phyloP scores from a whole-genome alignment of 495 filamentous ascomycete genomes.

The Penicillium paxilli region DNA sequence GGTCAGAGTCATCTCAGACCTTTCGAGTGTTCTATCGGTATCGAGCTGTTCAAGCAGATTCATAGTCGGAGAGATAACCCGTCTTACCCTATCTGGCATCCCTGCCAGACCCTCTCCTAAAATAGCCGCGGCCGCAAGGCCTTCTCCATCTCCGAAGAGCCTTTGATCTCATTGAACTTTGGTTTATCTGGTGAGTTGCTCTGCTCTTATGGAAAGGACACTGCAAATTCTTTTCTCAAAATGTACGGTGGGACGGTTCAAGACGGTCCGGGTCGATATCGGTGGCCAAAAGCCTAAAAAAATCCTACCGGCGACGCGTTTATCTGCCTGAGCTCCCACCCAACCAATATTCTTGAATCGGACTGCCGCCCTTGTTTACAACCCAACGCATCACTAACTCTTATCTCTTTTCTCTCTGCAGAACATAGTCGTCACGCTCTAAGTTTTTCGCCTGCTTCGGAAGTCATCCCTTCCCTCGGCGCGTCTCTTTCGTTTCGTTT shows the following conservation, averaged over 20 bases:
- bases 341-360: conserved; percentile 10
- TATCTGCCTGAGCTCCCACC: conserved; percentile 11
- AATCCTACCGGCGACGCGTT: conserved; percentile 23
- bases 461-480: conserved; percentile 34
- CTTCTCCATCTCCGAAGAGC: conserved; percentile 18
- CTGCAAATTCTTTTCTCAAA: background rate
- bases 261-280: background rate
- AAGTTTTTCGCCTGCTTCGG: conserved; percentile 34
- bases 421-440: conserved; percentile 43
- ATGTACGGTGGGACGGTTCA: background rate
- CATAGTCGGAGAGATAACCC: conserved; percentile 10
- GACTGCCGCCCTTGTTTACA: conserved; percentile 11
- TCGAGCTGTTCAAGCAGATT: background rate
- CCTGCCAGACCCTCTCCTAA: conserved; percentile 26
- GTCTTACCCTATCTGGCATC: conserved; percentile 23
- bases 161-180: conserved; percentile 24
- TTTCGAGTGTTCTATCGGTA: background rate
- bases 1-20: conserved; percentile 5
- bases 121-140: conserved; percentile 24
- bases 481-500: conserved; percentile 24
- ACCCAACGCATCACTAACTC: conserved; percentile 16
- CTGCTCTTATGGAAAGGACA: background rate
- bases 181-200: conserved; percentile 1
- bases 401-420: conserved; percentile 21
- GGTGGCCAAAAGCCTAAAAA: conserved; percentile 16